Evolutionary conservation across 1,284 basidiomycete genomes (phyloP).

Genomic region (Malassezia dermatis): DNA sequence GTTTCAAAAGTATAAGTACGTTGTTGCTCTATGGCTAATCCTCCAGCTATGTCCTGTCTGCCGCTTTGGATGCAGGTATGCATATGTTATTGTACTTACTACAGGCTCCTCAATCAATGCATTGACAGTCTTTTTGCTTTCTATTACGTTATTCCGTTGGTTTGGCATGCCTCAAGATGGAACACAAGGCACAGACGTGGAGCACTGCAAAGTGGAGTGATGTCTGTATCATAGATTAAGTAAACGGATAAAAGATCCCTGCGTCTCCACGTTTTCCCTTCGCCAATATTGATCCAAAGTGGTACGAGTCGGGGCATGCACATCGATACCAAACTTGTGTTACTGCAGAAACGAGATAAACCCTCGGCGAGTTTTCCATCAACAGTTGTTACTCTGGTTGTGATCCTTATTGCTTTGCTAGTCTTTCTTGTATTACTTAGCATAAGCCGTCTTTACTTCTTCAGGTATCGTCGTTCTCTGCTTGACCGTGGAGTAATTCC

Average conservation of each 20-base stretch:
- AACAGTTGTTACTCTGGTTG: slow-evolving; percentile 5
- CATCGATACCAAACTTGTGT: neutral
- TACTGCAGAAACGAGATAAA: neutral
- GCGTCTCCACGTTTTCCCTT: neutral
- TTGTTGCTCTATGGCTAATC: slow-evolving; percentile 10
- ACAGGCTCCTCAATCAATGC: slow-evolving; percentile 48
- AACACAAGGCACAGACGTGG: slow-evolving; percentile 13
- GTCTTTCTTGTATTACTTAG: neutral
- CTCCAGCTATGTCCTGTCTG: slow-evolving; percentile 28
- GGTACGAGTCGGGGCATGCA: neutral
- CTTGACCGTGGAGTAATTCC: neutral
- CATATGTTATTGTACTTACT: neutral
- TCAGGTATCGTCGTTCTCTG: slow-evolving; percentile 3
- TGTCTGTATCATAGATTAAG: neutral
- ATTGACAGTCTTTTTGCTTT: slow-evolving; percentile 50
- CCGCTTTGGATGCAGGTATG: slow-evolving; percentile 51
- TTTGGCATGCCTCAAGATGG: slow-evolving; percentile 21
- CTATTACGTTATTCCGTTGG: slow-evolving; percentile 35
- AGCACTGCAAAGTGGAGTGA: slow-evolving; percentile 20
- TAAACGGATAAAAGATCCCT: neutral
- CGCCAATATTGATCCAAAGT: neutral
- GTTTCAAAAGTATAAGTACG: slow-evolving; percentile 43
- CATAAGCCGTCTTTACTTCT: neutral
- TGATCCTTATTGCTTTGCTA: slow-evolving; percentile 8
- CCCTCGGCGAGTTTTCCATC: neutral